Evolutionary conservation across 2,329 filamentous ascomycete genomes (phyloP).

Genomic region (Aureobasidium sp.): DNA sequence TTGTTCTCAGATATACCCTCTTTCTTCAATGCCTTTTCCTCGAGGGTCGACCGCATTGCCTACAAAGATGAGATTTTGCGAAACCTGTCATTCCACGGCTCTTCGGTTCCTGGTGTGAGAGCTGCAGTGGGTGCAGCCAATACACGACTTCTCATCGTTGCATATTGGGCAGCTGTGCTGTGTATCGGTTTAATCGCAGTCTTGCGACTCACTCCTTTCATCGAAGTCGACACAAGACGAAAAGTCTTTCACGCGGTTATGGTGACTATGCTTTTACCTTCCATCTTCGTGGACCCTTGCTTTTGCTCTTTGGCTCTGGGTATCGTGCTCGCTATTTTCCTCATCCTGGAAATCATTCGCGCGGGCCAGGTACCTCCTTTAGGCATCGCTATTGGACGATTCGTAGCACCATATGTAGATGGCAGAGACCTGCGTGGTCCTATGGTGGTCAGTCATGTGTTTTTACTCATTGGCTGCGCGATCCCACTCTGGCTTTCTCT

Average conservation of each 20-base stretch:
- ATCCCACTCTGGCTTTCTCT: slow-evolving; percentile 88
- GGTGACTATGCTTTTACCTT: slow-evolving; percentile 88
- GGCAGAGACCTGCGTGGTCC: slow-evolving; percentile 87
- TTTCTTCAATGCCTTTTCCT: slow-evolving; percentile 26
- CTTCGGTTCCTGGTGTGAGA: slow-evolving; percentile 50
- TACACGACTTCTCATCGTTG: slow-evolving; percentile 66
- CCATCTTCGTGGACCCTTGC: slow-evolving; percentile 76
- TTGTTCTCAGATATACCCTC: slow-evolving; percentile 68
- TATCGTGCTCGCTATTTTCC: slow-evolving; percentile 72
- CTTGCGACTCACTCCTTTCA: slow-evolving; percentile 67
- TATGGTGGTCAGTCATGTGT: slow-evolving; percentile 93
- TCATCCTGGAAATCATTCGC: slow-evolving; percentile 80
- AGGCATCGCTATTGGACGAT: slow-evolving; percentile 74
- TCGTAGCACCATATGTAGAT: slow-evolving; percentile 89
- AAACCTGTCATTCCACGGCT: background rate
- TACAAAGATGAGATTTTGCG: slow-evolving; percentile 11
- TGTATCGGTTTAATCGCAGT: slow-evolving; percentile 65
- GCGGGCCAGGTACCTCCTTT: slow-evolving; percentile 87
- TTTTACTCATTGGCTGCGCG: slow-evolving; percentile 87
- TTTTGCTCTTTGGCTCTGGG: slow-evolving; percentile 74
- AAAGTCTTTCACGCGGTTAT: slow-evolving; percentile 99
- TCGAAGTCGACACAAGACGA: slow-evolving; percentile 88
- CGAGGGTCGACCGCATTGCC: slow-evolving; percentile 14
- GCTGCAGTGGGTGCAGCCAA: slow-evolving; percentile 65
- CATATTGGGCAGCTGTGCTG: slow-evolving; percentile 66